Evolutionary conservation across 2,329 filamentous ascomycete species (phyloP).

Genomic region (Alternaria consortialis): DNA sequence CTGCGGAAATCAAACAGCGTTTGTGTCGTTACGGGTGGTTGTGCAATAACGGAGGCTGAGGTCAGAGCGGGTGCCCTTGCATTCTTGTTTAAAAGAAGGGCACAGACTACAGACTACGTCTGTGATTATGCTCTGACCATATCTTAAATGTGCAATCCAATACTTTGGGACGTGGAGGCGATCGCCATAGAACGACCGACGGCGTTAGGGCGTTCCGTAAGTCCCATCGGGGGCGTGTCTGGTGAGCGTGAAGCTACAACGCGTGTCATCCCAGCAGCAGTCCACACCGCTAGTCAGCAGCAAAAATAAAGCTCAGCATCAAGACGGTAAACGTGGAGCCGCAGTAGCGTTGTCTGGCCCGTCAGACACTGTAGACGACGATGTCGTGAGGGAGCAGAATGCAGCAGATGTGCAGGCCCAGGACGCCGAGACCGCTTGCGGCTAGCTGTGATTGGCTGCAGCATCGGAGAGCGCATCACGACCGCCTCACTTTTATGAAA

Average conservation of each 20-base stretch:
- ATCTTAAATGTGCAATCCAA: slow-evolving; percentile 37
- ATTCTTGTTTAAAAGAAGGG: slow-evolving; percentile 42
- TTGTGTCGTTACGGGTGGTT: slow-evolving; percentile 38
- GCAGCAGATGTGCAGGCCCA: slow-evolving; percentile 27
- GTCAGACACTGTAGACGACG: slow-evolving; percentile 30
- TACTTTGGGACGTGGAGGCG: slow-evolving; percentile 31
- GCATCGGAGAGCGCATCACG: slow-evolving; percentile 33
- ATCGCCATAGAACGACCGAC: slow-evolving; percentile 40
- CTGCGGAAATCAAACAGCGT: slow-evolving; percentile 45
- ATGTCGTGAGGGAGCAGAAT: slow-evolving; percentile 27
- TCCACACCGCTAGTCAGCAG: slow-evolving; percentile 41
- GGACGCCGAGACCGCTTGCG: slow-evolving; percentile 25
- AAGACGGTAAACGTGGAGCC: slow-evolving; percentile 25
- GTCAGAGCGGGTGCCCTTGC: slow-evolving; percentile 46
- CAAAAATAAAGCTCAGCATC: slow-evolving; percentile 18
- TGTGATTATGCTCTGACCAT: slow-evolving; percentile 33
- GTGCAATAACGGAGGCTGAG: slow-evolving; percentile 34
- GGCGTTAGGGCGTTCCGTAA: slow-evolving; percentile 31
- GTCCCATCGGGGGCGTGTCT: slow-evolving; percentile 19
- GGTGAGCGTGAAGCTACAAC: slow-evolving; percentile 40
- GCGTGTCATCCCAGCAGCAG: slow-evolving; percentile 36
- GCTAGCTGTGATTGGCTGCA: slow-evolving; percentile 36
- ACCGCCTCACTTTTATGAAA: slow-evolving; percentile 45
- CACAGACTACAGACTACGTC: slow-evolving; percentile 33
- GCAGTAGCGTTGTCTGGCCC: slow-evolving; percentile 34